Evolutionary conservation across 202 grass and related monocot species (phyloP).

Genomic region (Hordeum pubiflorum): DNA sequence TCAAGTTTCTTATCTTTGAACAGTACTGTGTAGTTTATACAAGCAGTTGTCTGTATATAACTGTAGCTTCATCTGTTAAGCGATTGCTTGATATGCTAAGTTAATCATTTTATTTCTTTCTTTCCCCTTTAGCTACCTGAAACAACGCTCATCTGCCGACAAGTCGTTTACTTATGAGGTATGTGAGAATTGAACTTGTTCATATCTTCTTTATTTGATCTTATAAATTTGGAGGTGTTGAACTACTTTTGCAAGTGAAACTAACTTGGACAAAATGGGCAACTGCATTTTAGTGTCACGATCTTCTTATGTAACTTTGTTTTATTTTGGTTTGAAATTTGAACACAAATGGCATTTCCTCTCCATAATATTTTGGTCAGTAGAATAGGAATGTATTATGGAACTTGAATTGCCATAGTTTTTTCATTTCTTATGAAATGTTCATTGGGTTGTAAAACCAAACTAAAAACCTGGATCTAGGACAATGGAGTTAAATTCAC

Average conservation of each 20-base stretch:
- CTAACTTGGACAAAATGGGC: background rate
- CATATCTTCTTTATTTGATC: background rate
- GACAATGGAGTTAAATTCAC: background rate
- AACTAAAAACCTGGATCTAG: background rate
- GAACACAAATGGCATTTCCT: background rate
- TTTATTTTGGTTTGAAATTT: background rate
- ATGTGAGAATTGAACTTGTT: conserved; percentile 2
- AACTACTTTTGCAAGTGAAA: background rate
- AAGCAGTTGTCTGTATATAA: background rate
- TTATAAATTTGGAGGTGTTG: background rate
- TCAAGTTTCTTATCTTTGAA: background rate
- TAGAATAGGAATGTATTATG: background rate
- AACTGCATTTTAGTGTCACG: background rate
- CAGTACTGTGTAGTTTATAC: background rate
- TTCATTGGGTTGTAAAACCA: background rate
- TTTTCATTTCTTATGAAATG: background rate
- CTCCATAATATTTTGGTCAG: too few relatives aligned
- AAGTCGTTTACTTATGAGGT: conserved; percentile 96
- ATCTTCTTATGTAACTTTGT: background rate
- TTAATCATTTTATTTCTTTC: conserved; percentile 3
- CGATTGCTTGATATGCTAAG: background rate
- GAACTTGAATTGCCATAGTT: background rate
- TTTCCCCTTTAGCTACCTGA: conserved; percentile 57
- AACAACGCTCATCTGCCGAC: conserved; percentile 46
- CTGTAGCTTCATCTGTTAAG: background rate